These are phyloP conservation scores for Cyclotella baltica DNA, from an alignment of 108 stramenopile species.

Conservation along the genomic window DNA sequence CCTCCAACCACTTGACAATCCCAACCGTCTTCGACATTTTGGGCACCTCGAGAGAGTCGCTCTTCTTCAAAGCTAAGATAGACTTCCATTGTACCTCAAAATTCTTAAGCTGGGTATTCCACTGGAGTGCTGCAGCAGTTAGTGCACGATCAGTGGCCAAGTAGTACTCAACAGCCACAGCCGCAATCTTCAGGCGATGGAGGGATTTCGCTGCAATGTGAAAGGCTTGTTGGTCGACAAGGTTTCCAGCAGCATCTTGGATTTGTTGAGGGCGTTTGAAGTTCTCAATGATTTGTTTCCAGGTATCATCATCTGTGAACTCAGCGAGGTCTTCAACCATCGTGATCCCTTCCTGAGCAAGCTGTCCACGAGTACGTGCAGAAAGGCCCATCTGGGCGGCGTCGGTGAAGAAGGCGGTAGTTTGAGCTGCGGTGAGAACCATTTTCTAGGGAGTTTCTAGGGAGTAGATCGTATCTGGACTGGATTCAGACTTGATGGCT, in stretches of 20 bases:
- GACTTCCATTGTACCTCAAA: slow-evolving; percentile 6
- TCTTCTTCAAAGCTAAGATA: background rate
- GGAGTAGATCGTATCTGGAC: background rate
- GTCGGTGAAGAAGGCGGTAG: too few species aligned
- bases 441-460: background rate
- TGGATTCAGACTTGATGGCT: background rate
- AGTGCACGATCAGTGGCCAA: background rate
- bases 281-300: slow-evolving; percentile 5
- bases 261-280: background rate
- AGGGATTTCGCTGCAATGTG: slow-evolving; percentile 4
- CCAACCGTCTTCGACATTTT: slow-evolving; percentile 7
- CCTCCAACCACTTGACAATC: background rate
- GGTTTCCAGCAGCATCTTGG: background rate
- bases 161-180: slow-evolving; percentile 1
- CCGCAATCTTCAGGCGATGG: background rate
- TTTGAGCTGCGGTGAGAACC: background rate
- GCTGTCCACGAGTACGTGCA: background rate
- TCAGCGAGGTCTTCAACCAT: background rate
- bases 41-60: background rate
- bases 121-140: background rate
- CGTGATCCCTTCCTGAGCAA: background rate
- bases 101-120: background rate
- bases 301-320: background rate
- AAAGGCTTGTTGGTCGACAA: background rate
- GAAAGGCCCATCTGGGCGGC: background rate